These are phyloP conservation scores for Nitzschia palea DNA, from an alignment of 108 stramenopile species.

Conservation along the genomic window DNA sequence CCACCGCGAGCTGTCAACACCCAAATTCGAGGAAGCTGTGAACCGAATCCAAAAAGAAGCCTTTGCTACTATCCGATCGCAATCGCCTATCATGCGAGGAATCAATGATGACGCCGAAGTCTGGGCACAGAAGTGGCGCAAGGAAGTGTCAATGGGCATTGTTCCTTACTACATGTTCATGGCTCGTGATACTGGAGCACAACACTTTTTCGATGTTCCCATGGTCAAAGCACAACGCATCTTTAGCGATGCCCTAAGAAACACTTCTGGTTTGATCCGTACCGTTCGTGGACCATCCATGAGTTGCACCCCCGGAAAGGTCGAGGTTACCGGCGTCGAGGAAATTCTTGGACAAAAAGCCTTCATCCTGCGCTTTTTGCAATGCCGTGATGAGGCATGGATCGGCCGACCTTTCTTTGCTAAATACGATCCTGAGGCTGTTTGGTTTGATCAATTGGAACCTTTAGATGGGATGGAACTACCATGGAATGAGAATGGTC, in stretches of 20 bases:
- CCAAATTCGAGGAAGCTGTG: constrained; percentile 43
- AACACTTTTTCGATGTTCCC: constrained; percentile 58
- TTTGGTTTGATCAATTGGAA: constrained; percentile 61
- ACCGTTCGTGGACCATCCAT: constrained; percentile 68
- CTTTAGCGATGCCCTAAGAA: constrained; percentile 50
- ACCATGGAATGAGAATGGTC: constrained; percentile 50
- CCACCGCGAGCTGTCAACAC: constrained; percentile 41
- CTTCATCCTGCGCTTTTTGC: constrained; percentile 59
- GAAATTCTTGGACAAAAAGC: constrained; percentile 55
- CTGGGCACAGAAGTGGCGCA: constrained; percentile 61
- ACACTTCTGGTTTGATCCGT: constrained; percentile 53
- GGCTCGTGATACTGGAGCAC: constrained; percentile 64
- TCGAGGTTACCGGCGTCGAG: constrained; percentile 56
- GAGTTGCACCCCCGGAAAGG: constrained; percentile 61
- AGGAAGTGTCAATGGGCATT: constrained; percentile 51
- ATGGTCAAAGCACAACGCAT: constrained; percentile 51
- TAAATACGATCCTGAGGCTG: constrained; percentile 51
- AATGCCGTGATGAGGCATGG: constrained; percentile 62
- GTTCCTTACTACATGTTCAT: constrained; percentile 77
- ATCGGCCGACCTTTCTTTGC: constrained; percentile 61
- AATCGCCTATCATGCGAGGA: constrained; percentile 60
- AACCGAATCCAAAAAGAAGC: constrained; percentile 52
- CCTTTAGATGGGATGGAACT: constrained; percentile 48
- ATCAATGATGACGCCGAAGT: constrained; percentile 61
- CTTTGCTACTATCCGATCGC: constrained; percentile 53